Evolutionary conservation across 2,329 filamentous ascomycete genomes (phyloP).

Genomic region (Sclerotiophoma versabilis): DNA sequence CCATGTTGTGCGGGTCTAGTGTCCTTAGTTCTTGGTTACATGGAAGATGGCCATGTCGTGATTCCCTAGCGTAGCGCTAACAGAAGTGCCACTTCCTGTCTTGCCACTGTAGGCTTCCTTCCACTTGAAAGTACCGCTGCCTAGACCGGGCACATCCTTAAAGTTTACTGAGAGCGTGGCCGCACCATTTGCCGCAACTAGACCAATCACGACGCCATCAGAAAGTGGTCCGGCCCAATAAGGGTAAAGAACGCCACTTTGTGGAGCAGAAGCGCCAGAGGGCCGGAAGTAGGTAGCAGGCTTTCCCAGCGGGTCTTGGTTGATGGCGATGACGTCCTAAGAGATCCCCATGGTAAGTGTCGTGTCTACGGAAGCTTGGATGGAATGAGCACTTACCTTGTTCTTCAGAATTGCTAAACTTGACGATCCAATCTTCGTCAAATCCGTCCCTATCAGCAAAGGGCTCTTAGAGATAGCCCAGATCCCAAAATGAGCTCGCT

Average conservation of each 20-base stretch:
- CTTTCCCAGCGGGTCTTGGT: neutral
- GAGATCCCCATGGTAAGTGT: no score
- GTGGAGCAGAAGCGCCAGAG: neutral
- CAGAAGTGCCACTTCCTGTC: neutral
- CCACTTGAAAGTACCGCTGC: neutral
- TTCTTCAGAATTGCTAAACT: neutral
- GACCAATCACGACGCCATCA: neutral
- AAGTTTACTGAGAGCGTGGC: neutral
- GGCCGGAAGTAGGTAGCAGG: neutral
- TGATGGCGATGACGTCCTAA: neutral
- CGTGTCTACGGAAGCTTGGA: no score
- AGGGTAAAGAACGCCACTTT: neutral
- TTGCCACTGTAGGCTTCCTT: neutral
- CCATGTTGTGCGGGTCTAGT: no score
- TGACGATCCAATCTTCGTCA: neutral
- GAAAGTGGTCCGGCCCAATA: neutral
- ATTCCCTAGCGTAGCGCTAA: neutral
- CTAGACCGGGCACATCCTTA: neutral
- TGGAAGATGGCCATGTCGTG: no score
- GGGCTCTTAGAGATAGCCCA: neutral
- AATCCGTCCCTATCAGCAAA: neutral
- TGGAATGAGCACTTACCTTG: no score
- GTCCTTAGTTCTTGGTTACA: no score
- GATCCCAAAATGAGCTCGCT: neutral
- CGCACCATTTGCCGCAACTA: neutral